These are phyloP conservation scores for Hypericum perforatum DNA, from an alignment of 345 rosid genomes.

Conservation along the genomic window DNA sequence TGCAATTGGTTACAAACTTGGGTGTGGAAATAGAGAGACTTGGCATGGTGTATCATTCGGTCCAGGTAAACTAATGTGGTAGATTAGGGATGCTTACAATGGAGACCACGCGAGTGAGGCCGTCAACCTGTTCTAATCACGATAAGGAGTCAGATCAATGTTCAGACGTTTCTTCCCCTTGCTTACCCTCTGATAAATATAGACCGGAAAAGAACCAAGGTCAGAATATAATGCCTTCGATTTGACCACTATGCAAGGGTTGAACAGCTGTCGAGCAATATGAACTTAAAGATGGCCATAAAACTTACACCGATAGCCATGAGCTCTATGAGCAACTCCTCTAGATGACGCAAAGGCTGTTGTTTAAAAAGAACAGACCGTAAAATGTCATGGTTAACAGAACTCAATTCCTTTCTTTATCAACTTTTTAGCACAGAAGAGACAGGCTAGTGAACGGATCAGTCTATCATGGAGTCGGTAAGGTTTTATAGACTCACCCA, in stretches of 20 bases:
- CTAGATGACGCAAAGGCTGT: slow-evolving; percentile 81
- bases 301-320: slow-evolving; percentile 80
- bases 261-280: background rate
- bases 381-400: background rate
- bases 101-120: no score
- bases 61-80: no score
- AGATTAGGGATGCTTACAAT: no score
- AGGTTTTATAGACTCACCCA: slow-evolving; percentile 51
- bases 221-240: background rate
- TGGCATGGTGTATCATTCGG: no score
- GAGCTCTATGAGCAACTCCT: slow-evolving; percentile 88
- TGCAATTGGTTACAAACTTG: no score
- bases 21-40: no score
- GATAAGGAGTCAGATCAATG: slow-evolving; percentile 79
- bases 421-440: background rate
- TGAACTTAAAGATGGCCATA: slow-evolving; percentile 7
- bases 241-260: no score
- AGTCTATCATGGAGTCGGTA: no score
- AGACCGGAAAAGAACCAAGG: slow-evolving; percentile 7
- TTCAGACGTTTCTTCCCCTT: slow-evolving; percentile 68
- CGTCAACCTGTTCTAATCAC: slow-evolving; percentile 21
- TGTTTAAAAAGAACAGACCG: slow-evolving; percentile 7
- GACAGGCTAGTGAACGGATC: background rate
- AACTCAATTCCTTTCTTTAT: background rate
- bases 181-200: slow-evolving; percentile 50